Evolutionary conservation across 176 grass and related monocot genomes (phyloP), one percentile per base, ranked within the genome.

Genomic region (Dendrocalamus sinicus): DNA sequence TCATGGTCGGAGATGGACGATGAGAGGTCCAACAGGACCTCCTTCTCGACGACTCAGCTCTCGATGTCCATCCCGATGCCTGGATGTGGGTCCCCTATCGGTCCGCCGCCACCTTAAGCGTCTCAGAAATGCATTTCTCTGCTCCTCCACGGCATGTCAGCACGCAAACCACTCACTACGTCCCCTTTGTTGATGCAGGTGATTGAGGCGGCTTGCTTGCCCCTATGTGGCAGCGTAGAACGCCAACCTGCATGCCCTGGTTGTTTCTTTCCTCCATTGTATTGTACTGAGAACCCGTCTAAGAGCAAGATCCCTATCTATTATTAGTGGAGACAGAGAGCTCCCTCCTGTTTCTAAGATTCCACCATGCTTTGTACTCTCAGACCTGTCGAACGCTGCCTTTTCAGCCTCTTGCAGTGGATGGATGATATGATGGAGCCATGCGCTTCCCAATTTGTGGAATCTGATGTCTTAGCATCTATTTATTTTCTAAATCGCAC

Each of bases 21-120:
- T 0, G 92, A 95, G 6, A 84, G 94, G 76, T 88, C 86, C 13
- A 99, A 91, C 20, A 82, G 86, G 71, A 86, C 88, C 57, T 96
- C 96, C 37, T 96, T 96, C 63, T 99, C 97, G 19, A 96, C 93
- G 4, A 96, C 96, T 45, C 96, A 95, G 82, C 94, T 99, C 76
- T 99, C 97, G 0, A 99, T 99, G 70, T 99, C 97, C 71, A 94
- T 92, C 76, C 93, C 95, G 0, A 94, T 95, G 93, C 87, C 92
- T 52, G 85, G 90, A 79, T 94, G 94, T 77, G 86, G 53, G 74
- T 92, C 76, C 6, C 60, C 81, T 53, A 73, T 86, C 13, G 35
- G 81, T 78, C 19, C 6, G 3, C 12, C 23, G 24, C 63, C 13
- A 39, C 14, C 40, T 64, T 40, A 22, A 47, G 23, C 58, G 20